Conservation (phyloP, 495 filamentous ascomycete genomes). For the Rostrohypoxylon terebratum region DNA sequence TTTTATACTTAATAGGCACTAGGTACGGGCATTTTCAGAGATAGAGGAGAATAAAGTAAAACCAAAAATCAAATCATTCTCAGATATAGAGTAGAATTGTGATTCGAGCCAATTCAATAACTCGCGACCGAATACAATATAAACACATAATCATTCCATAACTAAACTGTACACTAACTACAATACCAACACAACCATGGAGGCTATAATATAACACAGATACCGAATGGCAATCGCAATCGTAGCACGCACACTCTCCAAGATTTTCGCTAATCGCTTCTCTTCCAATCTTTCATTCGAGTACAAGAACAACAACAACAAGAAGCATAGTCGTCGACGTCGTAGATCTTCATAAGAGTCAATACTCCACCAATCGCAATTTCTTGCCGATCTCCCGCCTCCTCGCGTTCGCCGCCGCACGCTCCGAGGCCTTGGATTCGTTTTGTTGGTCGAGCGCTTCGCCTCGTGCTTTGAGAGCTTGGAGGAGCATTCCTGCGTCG, state of each 20-base stretch:
- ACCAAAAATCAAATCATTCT: not conserved
- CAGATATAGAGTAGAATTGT: not conserved
- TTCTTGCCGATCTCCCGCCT: constrained; percentile 83
- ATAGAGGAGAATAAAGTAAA: constrained; percentile 7
- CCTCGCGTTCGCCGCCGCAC: constrained; percentile 61
- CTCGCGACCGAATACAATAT: not conserved
- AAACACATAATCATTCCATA: not conserved
- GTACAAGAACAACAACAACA: not conserved
- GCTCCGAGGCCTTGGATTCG: constrained; percentile 57
- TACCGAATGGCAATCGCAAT: not conserved
- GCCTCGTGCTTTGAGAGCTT: constrained; percentile 77
- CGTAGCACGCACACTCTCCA: not conserved
- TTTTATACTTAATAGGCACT: not conserved
- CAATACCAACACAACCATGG: not conserved
- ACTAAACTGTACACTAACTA: not conserved
- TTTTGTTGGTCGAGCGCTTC: constrained; percentile 54
- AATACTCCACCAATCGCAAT: constrained; percentile 80
- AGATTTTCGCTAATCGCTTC: not conserved
- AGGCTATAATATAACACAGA: constrained; percentile 4
- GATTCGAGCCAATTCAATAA: not conserved
- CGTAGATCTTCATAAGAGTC: constrained; percentile 16
- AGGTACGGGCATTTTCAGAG: not conserved
- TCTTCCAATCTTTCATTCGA: not conserved
- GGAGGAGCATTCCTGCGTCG: constrained; percentile 91
- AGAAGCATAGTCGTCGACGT: not conserved